Evolutionary conservation across 345 rosid species (phyloP).

Genomic region (Conringia planisiliqua): DNA sequence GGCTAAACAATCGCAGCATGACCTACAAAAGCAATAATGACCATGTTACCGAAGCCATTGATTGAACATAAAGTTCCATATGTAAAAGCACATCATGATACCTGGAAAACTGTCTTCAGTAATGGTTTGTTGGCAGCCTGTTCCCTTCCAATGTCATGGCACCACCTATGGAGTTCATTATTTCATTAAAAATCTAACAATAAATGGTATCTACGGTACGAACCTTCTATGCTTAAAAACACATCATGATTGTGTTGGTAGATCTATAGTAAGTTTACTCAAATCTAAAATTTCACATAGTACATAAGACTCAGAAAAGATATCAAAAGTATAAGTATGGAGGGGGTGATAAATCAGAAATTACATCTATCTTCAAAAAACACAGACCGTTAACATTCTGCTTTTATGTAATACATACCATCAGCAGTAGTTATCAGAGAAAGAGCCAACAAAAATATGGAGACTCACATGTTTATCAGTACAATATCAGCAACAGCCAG

Average conservation of each 20-base stretch:
- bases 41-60: slow-evolving; percentile 1
- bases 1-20: slow-evolving; percentile 86
- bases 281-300: background rate
- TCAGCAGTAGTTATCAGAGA: background rate
- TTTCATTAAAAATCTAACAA: slow-evolving; percentile 11
- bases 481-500: slow-evolving; percentile 75
- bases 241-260: background rate
- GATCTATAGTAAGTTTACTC: background rate
- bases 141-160: slow-evolving; percentile 92
- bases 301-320: background rate
- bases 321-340: background rate
- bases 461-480: slow-evolving; percentile 67
- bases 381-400: background rate
- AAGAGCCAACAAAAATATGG: background rate
- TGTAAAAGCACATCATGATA: slow-evolving; percentile 13
- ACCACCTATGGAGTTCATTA: slow-evolving; percentile 58
- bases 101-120: slow-evolving; percentile 90
- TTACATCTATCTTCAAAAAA: background rate
- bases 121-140: slow-evolving; percentile 93
- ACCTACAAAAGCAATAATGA: slow-evolving; percentile 45
- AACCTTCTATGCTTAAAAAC: background rate
- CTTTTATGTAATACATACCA: background rate
- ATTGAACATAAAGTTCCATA: background rate
- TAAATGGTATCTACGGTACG: background rate
- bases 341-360: background rate